These are phyloP conservation scores for Colletotrichum nymphaeae DNA, from an alignment of 2,329 filamentous ascomycete species.

Conservation along the genomic window DNA sequence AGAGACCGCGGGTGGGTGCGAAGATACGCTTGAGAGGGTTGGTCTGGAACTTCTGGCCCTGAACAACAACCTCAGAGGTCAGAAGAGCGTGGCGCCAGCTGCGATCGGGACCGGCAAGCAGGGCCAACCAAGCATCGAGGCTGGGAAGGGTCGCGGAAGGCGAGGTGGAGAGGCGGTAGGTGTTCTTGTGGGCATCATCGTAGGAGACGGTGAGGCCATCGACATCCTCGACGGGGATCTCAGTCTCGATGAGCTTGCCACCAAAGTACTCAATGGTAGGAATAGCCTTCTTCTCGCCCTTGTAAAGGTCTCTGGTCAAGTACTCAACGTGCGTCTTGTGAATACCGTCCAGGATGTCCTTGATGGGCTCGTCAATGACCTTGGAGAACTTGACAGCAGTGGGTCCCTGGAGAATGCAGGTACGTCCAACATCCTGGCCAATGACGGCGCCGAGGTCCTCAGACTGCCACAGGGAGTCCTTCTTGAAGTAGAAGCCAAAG, in stretches of 20 bases:
- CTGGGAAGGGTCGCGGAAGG: slow-evolving; percentile 81
- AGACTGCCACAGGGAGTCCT: slow-evolving; percentile 99
- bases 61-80: slow-evolving; percentile 91
- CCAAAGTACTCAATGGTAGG: slow-evolving; percentile 96
- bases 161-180: slow-evolving; percentile 84
- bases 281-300: slow-evolving; percentile 77
- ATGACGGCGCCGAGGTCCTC: slow-evolving; percentile 97
- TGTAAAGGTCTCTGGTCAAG: slow-evolving; percentile 84
- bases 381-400: slow-evolving; percentile 92
- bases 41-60: slow-evolving; percentile 96
- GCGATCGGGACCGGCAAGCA: slow-evolving; percentile 85
- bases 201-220: slow-evolving; percentile 89
- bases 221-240: slow-evolving; percentile 76
- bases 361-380: slow-evolving; percentile 90
- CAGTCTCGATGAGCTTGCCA: slow-evolving; percentile 80
- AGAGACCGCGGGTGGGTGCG: slow-evolving; percentile 84
- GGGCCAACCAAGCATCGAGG: slow-evolving; percentile 84
- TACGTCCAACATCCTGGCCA: slow-evolving; percentile 93
- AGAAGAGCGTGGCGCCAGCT: slow-evolving; percentile 97
- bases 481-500: slow-evolving; percentile 99
- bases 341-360: slow-evolving; percentile 92
- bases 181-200: slow-evolving; percentile 82
- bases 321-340: slow-evolving; percentile 88
- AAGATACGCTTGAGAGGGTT: slow-evolving; percentile 96
- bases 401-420: slow-evolving; percentile 95